Evolutionary conservation across 2,329 filamentous ascomycete species (phyloP).

Genomic region (Fusarium sublunatum): DNA sequence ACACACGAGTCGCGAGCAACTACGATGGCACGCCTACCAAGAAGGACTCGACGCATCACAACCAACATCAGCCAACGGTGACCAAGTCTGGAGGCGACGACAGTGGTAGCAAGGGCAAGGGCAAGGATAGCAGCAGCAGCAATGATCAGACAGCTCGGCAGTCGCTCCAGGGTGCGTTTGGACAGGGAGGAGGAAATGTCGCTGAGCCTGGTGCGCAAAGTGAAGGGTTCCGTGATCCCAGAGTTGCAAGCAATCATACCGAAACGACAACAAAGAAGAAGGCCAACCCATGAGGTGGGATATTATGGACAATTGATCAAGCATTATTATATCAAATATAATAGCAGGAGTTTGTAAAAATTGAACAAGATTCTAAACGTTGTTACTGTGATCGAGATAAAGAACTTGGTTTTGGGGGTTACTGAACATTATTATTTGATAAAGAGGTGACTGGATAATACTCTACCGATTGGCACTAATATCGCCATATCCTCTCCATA

Average conservation of each 20-base stretch:
- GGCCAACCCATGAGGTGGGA: conserved; percentile 1
- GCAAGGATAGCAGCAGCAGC: background rate
- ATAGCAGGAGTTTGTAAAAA: conserved; percentile 27
- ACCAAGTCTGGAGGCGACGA: conserved; percentile 3
- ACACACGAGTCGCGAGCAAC: conserved; percentile 36
- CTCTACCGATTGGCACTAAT: too few relatives aligned
- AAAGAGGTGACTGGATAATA: too few relatives aligned
- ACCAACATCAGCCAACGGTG: conserved; percentile 25
- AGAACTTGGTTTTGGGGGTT: conserved; percentile 7
- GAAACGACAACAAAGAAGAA: conserved; percentile 26
- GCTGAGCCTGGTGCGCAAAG: conserved; percentile 19
- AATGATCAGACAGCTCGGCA: conserved; percentile 5
- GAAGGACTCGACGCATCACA: conserved; percentile 20
- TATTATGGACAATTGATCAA: background rate
- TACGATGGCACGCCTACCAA: conserved; percentile 27
- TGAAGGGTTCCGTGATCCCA: conserved; percentile 21
- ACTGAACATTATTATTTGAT: too few relatives aligned
- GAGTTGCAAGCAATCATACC: conserved; percentile 33
- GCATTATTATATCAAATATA: background rate
- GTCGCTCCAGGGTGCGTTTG: conserved; percentile 14
- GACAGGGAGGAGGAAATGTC: conserved; percentile 24
- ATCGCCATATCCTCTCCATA: conserved; percentile 28
- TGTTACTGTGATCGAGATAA: background rate
- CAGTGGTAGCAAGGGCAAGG: conserved; percentile 2
- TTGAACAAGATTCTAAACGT: conserved; percentile 3